Evolutionary conservation across 2,329 filamentous ascomycete genomes (phyloP).

Genomic region (Knufia fluminis): DNA sequence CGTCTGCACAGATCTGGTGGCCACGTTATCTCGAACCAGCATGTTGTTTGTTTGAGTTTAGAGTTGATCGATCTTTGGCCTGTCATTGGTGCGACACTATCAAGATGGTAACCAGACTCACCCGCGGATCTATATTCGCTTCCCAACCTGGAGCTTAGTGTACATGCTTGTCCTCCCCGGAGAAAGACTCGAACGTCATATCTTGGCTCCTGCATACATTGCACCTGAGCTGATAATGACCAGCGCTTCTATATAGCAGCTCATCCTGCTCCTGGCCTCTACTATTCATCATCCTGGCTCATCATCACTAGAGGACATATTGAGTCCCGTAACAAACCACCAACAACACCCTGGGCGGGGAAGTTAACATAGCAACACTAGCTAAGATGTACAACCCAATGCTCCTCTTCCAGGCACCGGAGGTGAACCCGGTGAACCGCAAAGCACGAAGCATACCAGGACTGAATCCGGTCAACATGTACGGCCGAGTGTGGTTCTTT

Average conservation of each 20-base stretch:
- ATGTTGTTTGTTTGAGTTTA: not conserved
- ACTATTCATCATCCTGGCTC: not conserved
- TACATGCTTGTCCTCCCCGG: slow-evolving; percentile 13
- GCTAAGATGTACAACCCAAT: slow-evolving; percentile 9
- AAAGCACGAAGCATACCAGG: slow-evolving; percentile 74
- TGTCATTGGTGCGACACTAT: not conserved
- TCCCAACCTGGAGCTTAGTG: slow-evolving; percentile 8
- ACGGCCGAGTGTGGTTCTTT: slow-evolving; percentile 86
- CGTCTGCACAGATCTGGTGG: not conserved
- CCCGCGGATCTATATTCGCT: slow-evolving; percentile 16
- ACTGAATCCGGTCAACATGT: slow-evolving; percentile 66
- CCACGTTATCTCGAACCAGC: not conserved
- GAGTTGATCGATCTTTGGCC: not conserved
- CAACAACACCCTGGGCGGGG: not conserved
- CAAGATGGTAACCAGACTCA: not conserved
- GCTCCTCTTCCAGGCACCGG: slow-evolving; percentile 46
- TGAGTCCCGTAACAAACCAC: not conserved
- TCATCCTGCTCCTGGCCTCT: not conserved
- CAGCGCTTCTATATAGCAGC: slow-evolving; percentile 1
- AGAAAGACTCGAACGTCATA: slow-evolving; percentile 18
- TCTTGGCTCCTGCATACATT: too few relatives aligned
- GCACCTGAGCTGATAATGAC: too few relatives aligned
- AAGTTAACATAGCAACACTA: not conserved
- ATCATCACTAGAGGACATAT: not conserved
- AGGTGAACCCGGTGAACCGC: slow-evolving; percentile 72